Conservation (phyloP, 2,329 filamentous ascomycete species). For the Claviceps spartinae region DNA sequence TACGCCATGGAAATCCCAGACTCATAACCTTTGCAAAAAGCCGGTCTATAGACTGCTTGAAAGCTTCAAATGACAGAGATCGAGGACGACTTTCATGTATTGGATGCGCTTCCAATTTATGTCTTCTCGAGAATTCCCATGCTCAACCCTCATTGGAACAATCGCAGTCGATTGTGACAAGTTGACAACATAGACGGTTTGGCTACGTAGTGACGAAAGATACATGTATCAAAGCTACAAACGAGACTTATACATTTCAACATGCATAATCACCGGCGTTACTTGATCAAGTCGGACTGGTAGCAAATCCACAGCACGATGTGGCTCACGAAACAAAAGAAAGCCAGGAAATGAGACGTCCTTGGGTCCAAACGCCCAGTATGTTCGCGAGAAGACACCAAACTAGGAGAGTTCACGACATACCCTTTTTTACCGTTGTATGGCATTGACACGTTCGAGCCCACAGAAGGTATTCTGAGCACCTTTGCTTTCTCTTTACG, state of each 20-base stretch:
- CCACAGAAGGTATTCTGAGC: constrained; percentile 61
- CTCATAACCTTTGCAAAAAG: constrained; percentile 19
- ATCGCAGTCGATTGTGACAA: too few species aligned
- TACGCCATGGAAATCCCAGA: constrained; percentile 22
- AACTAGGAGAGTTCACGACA: constrained; percentile 59
- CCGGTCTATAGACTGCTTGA: constrained; percentile 48
- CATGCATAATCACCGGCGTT: too few species aligned
- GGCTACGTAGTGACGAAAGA: too few species aligned
- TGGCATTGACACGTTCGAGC: constrained; percentile 70
- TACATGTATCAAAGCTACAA: too few species aligned
- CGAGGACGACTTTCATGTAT: constrained; percentile 61
- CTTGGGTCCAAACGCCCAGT: constrained; percentile 51
- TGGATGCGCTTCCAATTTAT: constrained; percentile 19
- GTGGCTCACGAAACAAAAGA: constrained; percentile 25
- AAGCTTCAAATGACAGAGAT: constrained; percentile 52
- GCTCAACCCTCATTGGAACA: too few species aligned
- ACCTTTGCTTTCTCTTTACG: constrained; percentile 59
- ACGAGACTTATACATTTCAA: too few species aligned
- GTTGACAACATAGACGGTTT: too few species aligned
- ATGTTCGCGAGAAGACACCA: constrained; percentile 47
- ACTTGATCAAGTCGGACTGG: too few species aligned
- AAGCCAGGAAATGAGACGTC: constrained; percentile 50
- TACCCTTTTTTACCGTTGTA: constrained; percentile 67
- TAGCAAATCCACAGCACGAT: constrained; percentile 31
- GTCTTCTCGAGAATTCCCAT: too few species aligned